Percentiles rank a stretch among this genome's conserved stretches.
These are phyloP conservation scores for Pseudonectria buxi DNA, from an alignment of 2,329 filamentous ascomycete species.

Conservation along the genomic window DNA sequence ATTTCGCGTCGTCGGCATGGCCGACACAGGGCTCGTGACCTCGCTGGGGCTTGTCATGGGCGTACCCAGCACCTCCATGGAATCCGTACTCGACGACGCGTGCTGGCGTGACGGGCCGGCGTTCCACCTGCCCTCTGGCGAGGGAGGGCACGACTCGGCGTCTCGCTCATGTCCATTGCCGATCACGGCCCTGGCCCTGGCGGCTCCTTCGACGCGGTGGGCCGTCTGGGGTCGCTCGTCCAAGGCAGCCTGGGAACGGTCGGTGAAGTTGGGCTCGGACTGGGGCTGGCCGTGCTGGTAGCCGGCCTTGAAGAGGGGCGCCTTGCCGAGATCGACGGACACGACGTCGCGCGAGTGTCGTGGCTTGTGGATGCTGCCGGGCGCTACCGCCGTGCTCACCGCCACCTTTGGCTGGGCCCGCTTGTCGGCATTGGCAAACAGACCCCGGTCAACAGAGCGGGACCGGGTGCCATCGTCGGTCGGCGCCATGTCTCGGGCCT, in stretches of 20 bases:
- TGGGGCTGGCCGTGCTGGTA: slow-evolving; percentile 39
- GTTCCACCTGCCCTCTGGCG: slow-evolving; percentile 26
- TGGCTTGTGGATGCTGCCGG: slow-evolving; percentile 49
- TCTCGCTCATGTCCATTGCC: slow-evolving; percentile 19
- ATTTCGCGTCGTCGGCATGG: slow-evolving; percentile 33
- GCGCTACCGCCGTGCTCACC: slow-evolving; percentile 53
- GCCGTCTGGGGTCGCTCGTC: slow-evolving; percentile 44
- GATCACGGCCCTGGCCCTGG: slow-evolving; percentile 4
- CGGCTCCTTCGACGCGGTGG: slow-evolving; percentile 32
- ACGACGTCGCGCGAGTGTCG: slow-evolving; percentile 40
- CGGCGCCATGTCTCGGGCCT: slow-evolving; percentile 33
- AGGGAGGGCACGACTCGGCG: slow-evolving; percentile 35
- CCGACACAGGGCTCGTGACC: slow-evolving; percentile 41
- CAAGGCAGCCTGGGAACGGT: slow-evolving; percentile 15
- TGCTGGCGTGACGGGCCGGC: no score
- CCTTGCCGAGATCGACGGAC: slow-evolving; percentile 35
- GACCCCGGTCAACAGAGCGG: slow-evolving; percentile 56
- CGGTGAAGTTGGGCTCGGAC: slow-evolving; percentile 39
- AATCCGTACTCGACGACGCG: slow-evolving; percentile 44
- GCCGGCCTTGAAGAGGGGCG: slow-evolving; percentile 26
- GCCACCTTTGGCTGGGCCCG: slow-evolving; percentile 58
- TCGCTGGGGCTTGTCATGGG: slow-evolving; percentile 51
- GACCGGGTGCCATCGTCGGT: slow-evolving; percentile 47
- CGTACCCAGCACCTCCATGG: slow-evolving; percentile 41
- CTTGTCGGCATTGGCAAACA: slow-evolving; percentile 55